phyloP scores from a whole-genome alignment of 2,329 filamentous ascomycete species.

The Alternaria rosae region DNA sequence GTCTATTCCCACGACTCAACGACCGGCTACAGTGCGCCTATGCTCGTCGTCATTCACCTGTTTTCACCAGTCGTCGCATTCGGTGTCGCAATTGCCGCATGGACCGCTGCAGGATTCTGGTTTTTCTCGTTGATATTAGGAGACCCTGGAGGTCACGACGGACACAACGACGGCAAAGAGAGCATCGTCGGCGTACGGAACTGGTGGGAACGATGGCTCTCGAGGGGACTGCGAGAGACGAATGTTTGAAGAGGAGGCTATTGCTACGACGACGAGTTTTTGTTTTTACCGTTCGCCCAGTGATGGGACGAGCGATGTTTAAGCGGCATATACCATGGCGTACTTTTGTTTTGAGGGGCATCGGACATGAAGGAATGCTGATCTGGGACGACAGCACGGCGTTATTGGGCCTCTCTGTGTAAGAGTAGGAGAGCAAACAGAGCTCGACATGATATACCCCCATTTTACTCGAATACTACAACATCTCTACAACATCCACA shows the following conservation, averaged over 20 bases:
- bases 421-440: conserved; percentile 2
- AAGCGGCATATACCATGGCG: conserved; percentile 34
- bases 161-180: conserved; percentile 67
- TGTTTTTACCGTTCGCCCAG: conserved; percentile 3
- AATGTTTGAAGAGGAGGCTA: conserved; percentile 1
- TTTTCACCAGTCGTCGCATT: conserved; percentile 65
- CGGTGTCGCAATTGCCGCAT: conserved; percentile 63
- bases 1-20: conserved; percentile 54
- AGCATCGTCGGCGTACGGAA: conserved; percentile 65
- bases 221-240: conserved; percentile 42
- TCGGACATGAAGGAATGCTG: conserved; percentile 17
- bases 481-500: not conserved
- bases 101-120: conserved; percentile 69
- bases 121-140: conserved; percentile 67
- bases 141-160: conserved; percentile 66
- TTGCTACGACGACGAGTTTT: conserved; percentile 3
- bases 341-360: conserved; percentile 10
- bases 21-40: conserved; percentile 50
- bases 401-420: conserved; percentile 16
- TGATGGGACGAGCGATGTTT: conserved; percentile 21
- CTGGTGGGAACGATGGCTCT: conserved; percentile 68
- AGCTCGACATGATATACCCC: conserved; percentile 34
- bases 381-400: conserved; percentile 29
- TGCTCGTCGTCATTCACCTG: conserved; percentile 62
- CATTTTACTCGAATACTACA: conserved; percentile 14